Conservation (phyloP, 805 yeast species). For the Kazachstania viticola region DNA sequence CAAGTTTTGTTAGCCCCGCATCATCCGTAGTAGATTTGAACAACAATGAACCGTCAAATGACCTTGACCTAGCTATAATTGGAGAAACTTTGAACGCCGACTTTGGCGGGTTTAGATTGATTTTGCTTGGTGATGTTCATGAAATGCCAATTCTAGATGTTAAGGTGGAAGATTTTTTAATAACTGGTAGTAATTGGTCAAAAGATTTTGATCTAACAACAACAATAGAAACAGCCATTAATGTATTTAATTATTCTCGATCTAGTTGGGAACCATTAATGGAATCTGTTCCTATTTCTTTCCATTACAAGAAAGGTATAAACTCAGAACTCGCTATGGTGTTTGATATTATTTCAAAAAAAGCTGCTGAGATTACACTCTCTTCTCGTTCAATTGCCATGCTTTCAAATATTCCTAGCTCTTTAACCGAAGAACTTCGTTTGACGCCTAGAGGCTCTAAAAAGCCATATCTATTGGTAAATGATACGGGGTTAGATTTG, state of each 20-base stretch:
- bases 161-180: slow-evolving; percentile 55
- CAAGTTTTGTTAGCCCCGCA: slow-evolving; percentile 36
- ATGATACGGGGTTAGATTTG: slow-evolving; percentile 78
- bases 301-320: slow-evolving; percentile 45
- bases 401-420: slow-evolving; percentile 54
- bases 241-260: slow-evolving; percentile 76
- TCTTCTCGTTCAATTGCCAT: slow-evolving; percentile 75
- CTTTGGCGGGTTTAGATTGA: slow-evolving; percentile 67
- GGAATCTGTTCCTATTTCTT: slow-evolving; percentile 75
- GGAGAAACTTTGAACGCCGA: slow-evolving; percentile 59
- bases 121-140: slow-evolving; percentile 80
- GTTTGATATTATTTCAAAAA: slow-evolving; percentile 64
- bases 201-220: slow-evolving; percentile 64
- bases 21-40: slow-evolving; percentile 29
- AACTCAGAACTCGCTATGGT: slow-evolving; percentile 38
- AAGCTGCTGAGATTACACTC: slow-evolving; percentile 66
- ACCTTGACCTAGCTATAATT: slow-evolving; percentile 34
- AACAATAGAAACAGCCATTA: slow-evolving; percentile 52
- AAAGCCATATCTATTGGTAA: slow-evolving; percentile 68
- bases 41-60: slow-evolving; percentile 3
- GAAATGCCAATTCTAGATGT: slow-evolving; percentile 81
- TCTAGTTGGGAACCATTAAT: slow-evolving; percentile 93
- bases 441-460: slow-evolving; percentile 63
- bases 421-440: slow-evolving; percentile 40
- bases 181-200: slow-evolving; percentile 74